phyloP scores from a whole-genome alignment of 352 stramenopile species.

The Pythium brachiatum region DNA sequence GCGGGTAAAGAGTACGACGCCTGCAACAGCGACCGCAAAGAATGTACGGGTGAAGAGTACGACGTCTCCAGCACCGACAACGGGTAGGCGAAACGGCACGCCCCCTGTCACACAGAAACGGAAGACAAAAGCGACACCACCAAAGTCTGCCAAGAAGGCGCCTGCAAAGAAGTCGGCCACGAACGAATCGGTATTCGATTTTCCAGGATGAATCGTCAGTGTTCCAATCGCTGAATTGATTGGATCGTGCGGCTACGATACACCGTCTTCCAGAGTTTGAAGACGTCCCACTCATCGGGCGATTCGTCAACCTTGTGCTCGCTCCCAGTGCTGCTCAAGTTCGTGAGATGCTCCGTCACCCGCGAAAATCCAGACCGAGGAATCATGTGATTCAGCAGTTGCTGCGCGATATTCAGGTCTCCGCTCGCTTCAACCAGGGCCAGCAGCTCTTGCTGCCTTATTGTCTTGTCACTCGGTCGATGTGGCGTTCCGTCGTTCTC shows the following conservation, averaged over 20 bases:
- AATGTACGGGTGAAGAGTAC: not conserved
- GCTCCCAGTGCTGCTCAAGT: conserved; percentile 9
- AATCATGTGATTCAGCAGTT: conserved; percentile 32
- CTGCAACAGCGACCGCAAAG: not conserved
- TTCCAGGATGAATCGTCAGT: conserved; percentile 40
- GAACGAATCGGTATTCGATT: conserved; percentile 49
- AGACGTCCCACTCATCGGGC: conserved; percentile 39
- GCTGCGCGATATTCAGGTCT: conserved; percentile 37
- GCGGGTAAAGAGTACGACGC: not conserved
- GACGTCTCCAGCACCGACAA: not conserved
- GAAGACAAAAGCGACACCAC: conserved; percentile 15
- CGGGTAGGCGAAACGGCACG: not conserved
- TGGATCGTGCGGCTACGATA: conserved; percentile 50
- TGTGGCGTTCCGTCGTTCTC: not conserved
- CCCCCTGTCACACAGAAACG: conserved; percentile 17
- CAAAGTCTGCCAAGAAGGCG: not conserved
- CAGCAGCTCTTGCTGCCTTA: conserved; percentile 35
- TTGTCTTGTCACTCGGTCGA: not conserved
- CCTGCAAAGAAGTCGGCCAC: not conserved
- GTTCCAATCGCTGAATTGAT: conserved; percentile 25
- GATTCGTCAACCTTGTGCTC: not conserved
- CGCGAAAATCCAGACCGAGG: conserved; percentile 19
- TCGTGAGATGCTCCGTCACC: conserved; percentile 46
- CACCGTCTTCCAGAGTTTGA: conserved; percentile 60
- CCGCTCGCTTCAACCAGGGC: conserved; percentile 55